Base-by-base conservation (phyloP, 2,329 filamentous ascomycete species). In the Chrysoporthe puriensis region DNA sequence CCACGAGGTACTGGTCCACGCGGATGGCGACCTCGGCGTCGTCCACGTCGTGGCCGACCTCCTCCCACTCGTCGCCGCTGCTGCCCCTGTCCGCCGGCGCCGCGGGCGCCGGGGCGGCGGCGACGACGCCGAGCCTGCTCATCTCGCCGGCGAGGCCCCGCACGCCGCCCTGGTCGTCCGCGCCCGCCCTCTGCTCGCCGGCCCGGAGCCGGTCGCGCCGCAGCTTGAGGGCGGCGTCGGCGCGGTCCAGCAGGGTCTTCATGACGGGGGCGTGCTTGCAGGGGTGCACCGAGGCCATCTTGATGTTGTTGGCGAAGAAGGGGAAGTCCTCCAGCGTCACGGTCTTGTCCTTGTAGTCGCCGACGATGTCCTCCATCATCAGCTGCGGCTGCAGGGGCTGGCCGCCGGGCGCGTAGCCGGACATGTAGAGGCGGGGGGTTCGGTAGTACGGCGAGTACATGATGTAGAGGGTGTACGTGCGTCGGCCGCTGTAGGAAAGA, bases 391-490 rank as follows among this genome's bases (percentile, higher is more conserved):
- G 70, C 2, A 79, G 74, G 5, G 77, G 74, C 40, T 94, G 91
- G 40, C 92, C 92, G 67, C 88, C 87, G 36, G 91, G 86, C 14
- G 88, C 83, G 79, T 98, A 98, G 74, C 96, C 96, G 0, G 94
- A 96, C 60, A 99, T 89, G 79, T 97, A 99, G 74, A 98, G 88
- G 44, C 96, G 93, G 0, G 96, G 96, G 4, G 96, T 98, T 73
- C 93, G 92, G 82, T 98, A 99, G 84, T 97, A 97, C 48, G 94
- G 92, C 4, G 94, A 93, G 82, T 99, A 99, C 81, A 94, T 96
- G 76, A 99, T 98, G 85, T 99, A 99, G 72, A 99, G 90, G 57
- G 92, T 97, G 80, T 99, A 99, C n/a, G 93, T 97, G 73, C 96
- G 91, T 63, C 92, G 87, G 64, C 92, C 90, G 67, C 93, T 97